Conservation (phyloP, 1,284 basidiomycete species). For the Naganishia sp. region DNA sequence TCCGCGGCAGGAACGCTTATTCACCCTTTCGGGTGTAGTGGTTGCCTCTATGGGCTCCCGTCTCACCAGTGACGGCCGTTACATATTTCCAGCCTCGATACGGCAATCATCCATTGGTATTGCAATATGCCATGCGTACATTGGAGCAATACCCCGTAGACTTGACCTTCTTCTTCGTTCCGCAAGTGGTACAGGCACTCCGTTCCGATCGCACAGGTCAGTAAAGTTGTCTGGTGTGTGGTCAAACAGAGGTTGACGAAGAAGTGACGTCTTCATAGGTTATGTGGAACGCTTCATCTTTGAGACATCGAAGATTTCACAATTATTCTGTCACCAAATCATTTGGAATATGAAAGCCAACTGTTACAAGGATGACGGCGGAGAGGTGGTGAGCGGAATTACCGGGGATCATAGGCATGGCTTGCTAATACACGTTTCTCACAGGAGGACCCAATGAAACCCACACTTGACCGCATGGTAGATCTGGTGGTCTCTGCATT, state of each 20-base stretch:
- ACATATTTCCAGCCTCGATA: constrained; percentile 84
- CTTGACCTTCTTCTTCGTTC: constrained; percentile 98
- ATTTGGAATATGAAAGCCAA: constrained; percentile 99
- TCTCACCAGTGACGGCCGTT: constrained; percentile 82
- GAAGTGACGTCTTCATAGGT: constrained; percentile 57
- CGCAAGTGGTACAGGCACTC: constrained; percentile 95
- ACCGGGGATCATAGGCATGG: too few species aligned
- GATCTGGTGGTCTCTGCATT: constrained; percentile 78
- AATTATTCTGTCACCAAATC: constrained; percentile 98
- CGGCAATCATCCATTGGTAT: constrained; percentile 76
- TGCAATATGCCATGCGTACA: constrained; percentile 97
- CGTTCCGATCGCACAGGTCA: constrained; percentile 81
- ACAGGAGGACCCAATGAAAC: constrained; percentile 93
- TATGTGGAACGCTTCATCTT: constrained; percentile 96
- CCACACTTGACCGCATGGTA: constrained; percentile 83
- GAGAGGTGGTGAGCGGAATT: constrained; percentile 65
- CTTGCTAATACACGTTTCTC: constrained; percentile 15
- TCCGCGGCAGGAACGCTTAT: not conserved
- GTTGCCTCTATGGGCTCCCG: constrained; percentile 82
- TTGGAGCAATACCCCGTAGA: constrained; percentile 93
- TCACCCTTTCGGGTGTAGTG: constrained; percentile 58
- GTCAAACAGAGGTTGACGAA: too few species aligned
- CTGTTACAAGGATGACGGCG: constrained; percentile 86
- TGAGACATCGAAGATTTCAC: constrained; percentile 95
- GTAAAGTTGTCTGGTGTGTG: constrained; percentile 36